Conservation (phyloP, 2,329 filamentous ascomycete species). For the Neospermospora avenae region DNA sequence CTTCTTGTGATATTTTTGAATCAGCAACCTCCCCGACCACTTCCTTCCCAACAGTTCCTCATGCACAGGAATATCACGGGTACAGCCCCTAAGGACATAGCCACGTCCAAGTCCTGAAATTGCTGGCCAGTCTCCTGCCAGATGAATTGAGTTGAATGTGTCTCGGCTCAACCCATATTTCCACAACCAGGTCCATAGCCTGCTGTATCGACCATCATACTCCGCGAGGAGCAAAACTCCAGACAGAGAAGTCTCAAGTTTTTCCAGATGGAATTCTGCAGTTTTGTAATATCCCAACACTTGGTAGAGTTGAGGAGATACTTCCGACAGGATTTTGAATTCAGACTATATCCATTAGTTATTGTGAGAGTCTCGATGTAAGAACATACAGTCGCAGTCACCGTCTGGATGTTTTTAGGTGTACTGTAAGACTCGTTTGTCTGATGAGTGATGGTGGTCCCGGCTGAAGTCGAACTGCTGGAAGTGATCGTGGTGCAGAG, state of each 20-base stretch:
- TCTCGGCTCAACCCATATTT: constrained; percentile 3
- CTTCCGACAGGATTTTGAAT: not conserved
- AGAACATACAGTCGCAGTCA: not conserved
- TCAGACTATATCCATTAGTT: not conserved
- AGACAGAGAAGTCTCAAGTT: constrained; percentile 1
- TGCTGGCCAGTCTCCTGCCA: too few species aligned
- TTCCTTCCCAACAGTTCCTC: not conserved
- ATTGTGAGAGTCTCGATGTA: not conserved
- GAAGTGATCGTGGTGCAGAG: not conserved
- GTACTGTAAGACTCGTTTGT: not conserved
- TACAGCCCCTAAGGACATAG: not conserved
- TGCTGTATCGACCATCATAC: constrained; percentile 2
- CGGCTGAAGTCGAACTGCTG: too few species aligned
- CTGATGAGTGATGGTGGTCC: not conserved
- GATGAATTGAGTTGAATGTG: not conserved
- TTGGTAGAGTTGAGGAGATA: not conserved
- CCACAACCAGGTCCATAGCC: constrained; percentile 6
- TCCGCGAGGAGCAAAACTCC: not conserved
- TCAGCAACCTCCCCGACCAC: not conserved
- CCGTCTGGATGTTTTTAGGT: not conserved
- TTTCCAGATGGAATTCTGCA: not conserved
- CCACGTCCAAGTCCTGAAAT: not conserved
- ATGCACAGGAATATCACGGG: not conserved
- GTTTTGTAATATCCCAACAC: not conserved
- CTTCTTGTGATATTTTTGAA: not conserved